Evolutionary conservation across 176 grass and related monocot genomes (phyloP).

Genomic region (Bolboschoenus planiculmis): DNA sequence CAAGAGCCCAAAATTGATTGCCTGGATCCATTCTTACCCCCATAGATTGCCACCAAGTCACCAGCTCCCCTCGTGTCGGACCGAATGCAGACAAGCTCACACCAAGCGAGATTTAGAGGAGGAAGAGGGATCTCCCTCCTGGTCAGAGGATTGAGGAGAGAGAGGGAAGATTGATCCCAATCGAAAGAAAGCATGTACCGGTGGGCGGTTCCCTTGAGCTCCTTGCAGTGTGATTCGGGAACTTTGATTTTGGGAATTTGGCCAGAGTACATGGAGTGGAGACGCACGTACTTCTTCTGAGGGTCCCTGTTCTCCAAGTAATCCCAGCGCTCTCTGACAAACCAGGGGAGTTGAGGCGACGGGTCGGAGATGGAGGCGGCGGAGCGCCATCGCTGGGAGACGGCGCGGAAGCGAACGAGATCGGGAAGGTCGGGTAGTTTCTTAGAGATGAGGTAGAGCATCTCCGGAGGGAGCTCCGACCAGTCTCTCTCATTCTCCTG

Average conservation of each 20-base stretch:
- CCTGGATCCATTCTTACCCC: not conserved
- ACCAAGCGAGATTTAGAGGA: not conserved
- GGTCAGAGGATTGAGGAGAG: conserved; percentile 8
- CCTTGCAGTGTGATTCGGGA: not conserved
- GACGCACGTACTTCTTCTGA: not conserved
- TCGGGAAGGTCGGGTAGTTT: conserved; percentile 17
- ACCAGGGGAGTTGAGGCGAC: conserved; percentile 30
- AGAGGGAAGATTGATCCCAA: not conserved
- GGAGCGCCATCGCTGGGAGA: conserved; percentile 23
- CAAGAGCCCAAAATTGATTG: not conserved
- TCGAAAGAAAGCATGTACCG: not conserved
- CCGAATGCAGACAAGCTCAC: not conserved
- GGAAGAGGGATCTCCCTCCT: not conserved
- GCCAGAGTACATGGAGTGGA: conserved; percentile 14
- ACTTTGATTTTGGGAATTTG: not conserved
- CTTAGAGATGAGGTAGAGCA: conserved; percentile 5
- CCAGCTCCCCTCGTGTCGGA: not conserved
- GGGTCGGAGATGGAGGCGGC: not conserved
- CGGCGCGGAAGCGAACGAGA: conserved; percentile 17
- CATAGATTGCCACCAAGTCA: not conserved
- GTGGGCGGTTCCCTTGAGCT: not conserved
- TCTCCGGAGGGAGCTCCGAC: conserved; percentile 23
- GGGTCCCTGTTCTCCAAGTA: not conserved
- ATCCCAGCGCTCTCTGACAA: not conserved
- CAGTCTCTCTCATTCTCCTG: not conserved